Evolutionary conservation across 331 rosid genomes (phyloP), one percentile per base, ranked within the genome.

Genomic region (Malus hybrid): DNA sequence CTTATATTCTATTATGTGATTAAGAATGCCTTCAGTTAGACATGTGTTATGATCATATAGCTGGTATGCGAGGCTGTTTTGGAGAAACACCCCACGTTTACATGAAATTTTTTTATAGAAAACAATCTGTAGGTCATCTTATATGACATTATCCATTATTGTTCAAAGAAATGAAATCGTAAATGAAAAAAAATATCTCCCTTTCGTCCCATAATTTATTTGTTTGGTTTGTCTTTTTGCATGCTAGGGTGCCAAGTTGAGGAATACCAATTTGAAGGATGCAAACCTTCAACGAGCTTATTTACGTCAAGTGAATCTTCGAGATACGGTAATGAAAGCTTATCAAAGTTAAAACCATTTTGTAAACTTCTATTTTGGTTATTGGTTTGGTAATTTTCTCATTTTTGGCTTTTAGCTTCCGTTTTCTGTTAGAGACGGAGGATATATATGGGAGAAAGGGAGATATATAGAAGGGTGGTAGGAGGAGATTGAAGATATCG

Each of bases 201-300:
- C 9, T 39, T 0, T 15, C 15, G 6, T 30, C 2, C 15, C 32
- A 14, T 44, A 14, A 24, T 44, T 68, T 24, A 14, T 22, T 7
- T 44, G 39, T 63, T 63, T 19, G n/a, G 58, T 16, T 48, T 3
- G 58, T 28, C 20, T 70, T 65, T 85, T 66, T 77, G 22, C 57
- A 70, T 77, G 76, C 77, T 81, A 91, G 98, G 97, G 97, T 50
- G 98, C 96, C 61, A 93, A 88, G 75, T 83, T 93, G 89, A 81
- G 71, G 46, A 86, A 91, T 22, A 91, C 96, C 74, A 91, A 93
- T 79, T 77, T 93, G 83, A 91, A 44, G 87, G 82, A 82, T 79
- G 98, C 98, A 50, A 93, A 93, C 76, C 96, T 93, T 75, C 98
- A 91, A 75, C 87, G 98, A 71, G 98, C 98, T 29, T 93, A 89